Conservation (phyloP, 257 asterid species). For the Solanum virginianum region DNA sequence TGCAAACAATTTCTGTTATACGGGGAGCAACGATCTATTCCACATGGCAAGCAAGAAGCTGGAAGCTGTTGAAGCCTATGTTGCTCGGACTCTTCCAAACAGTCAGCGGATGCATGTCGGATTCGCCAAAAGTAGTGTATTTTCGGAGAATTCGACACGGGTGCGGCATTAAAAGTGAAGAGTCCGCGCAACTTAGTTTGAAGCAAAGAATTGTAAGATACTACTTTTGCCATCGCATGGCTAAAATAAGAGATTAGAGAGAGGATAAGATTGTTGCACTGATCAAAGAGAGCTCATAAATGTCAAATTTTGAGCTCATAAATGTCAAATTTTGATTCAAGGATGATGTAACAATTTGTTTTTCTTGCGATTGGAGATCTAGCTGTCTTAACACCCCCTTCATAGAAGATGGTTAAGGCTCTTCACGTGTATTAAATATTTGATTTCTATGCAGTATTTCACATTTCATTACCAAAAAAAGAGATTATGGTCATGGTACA, state of each 20-base stretch:
- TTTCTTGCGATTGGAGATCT: not conserved
- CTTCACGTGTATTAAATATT: not conserved
- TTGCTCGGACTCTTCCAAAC: too few species aligned
- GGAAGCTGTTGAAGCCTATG: not conserved
- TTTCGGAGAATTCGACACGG: too few species aligned
- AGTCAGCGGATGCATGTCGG: too few species aligned
- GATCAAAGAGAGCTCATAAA: not conserved
- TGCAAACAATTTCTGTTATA: not conserved
- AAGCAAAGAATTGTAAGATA: not conserved
- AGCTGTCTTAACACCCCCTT: not conserved
- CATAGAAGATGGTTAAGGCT: not conserved
- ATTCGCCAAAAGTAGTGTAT: too few species aligned
- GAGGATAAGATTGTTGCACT: not conserved
- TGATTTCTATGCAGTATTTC: not conserved
- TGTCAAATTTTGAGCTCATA: not conserved
- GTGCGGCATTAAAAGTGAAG: too few species aligned
- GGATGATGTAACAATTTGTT: not conserved
- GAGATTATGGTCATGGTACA: conserved; percentile 11
- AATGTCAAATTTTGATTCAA: not conserved
- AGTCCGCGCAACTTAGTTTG: not conserved
- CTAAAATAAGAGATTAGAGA: not conserved
- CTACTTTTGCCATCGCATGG: not conserved
- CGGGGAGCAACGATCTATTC: not conserved
- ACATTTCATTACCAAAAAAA: not conserved
- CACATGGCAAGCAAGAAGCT: not conserved